Base-by-base conservation (phyloP, 805 yeast genomes). In the Lachancea thermotolerans region DNA sequence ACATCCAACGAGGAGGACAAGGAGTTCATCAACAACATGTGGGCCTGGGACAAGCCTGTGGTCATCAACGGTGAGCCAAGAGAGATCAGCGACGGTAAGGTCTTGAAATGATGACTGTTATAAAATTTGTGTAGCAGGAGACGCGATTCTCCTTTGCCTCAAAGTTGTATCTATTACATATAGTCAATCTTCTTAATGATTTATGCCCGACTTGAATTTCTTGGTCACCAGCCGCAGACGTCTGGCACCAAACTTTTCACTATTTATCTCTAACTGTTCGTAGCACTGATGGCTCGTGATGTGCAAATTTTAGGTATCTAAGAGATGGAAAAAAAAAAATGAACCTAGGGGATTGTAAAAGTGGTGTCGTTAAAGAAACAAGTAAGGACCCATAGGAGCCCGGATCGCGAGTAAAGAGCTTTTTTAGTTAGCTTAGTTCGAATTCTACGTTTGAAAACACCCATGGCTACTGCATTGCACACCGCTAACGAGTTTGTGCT, bases 31-130 rank as follows among this genome's bases (percentile, higher is more conserved):
- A 76, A 85, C 72, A 88, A 90, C 81, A 76, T 89, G 82, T 87
- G 95, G 83, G 95, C 98, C 61, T 91, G 98, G 98, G 99, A 91
- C 71, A 81, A 88, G 77, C 98, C 98, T 59, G 80, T 88, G 58
- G 69, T 68, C 49, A 77, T 83, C 65, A 72, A 82, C 66, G 97
- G 96, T 67, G 85, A 78, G 73, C 63, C 74, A 67, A 83, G 76
- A 68, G 95, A 86, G 75, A 85, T 91, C 64, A 95, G 83, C 57
- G 99, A 91, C 71, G 99, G 99, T 76, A 90, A 91, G 80, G 97
- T 91, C 59, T 84, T 89, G 78, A 93, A 93, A 81, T 91, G 47
- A 49, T 36, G n/a, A 18, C 15, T 25, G 10, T n/a, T 10, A 27
- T 28, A 30, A 30, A 12, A 21, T 21, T 21, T 21, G 25, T 21